Evolutionary conservation across 1,284 basidiomycete genomes (phyloP).

Genomic region (Tylopilus sp.): DNA sequence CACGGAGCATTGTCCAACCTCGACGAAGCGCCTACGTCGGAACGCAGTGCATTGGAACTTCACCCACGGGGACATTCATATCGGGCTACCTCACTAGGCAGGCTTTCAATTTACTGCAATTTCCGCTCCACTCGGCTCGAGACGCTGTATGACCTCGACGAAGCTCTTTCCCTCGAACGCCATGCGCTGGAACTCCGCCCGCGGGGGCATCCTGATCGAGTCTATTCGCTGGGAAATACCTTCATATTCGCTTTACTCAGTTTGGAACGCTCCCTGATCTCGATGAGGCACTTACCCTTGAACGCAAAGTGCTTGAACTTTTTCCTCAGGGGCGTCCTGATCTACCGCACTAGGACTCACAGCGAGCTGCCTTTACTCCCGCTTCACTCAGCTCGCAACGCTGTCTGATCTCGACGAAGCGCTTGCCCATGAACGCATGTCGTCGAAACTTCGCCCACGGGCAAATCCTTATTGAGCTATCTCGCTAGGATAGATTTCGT

Average conservation of each 20-base stretch:
- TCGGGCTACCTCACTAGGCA: neutral
- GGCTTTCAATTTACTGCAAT: too few relatives aligned
- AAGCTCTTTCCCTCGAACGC: neutral
- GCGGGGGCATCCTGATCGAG: neutral
- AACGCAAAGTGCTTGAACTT: neutral
- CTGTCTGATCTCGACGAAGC: neutral
- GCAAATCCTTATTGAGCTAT: neutral
- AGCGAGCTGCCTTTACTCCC: too few relatives aligned
- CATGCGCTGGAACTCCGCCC: neutral
- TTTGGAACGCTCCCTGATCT: neutral
- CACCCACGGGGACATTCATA: neutral
- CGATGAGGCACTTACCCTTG: neutral
- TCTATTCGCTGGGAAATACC: neutral
- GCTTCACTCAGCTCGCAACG: neutral
- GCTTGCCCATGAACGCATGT: neutral
- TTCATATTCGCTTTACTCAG: too few relatives aligned
- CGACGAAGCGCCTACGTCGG: neutral
- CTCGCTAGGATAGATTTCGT: neutral
- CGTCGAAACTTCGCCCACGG: neutral
- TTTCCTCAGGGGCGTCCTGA: neutral
- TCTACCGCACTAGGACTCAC: neutral
- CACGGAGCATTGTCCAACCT: neutral
- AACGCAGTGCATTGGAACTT: neutral
- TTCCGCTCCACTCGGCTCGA: neutral
- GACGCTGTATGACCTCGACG: neutral